Percentiles rank a stretch among this genome's conserved stretches.
These are phyloP conservation scores for Blepharisma stoltei DNA, from an alignment of 73 alveolate species.

Conservation along the genomic window DNA sequence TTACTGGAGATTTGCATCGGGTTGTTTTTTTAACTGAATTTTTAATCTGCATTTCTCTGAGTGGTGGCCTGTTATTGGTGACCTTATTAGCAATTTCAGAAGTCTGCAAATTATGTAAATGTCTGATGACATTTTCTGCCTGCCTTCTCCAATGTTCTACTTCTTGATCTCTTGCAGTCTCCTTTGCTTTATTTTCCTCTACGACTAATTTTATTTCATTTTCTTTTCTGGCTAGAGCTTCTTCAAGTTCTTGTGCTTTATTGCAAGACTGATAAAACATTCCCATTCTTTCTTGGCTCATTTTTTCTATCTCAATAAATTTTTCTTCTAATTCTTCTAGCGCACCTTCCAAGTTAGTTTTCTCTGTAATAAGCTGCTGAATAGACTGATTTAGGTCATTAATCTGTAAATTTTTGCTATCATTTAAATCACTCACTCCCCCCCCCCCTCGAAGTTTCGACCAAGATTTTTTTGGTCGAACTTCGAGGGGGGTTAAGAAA, in stretches of 20 bases:
- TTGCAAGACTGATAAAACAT: background rate
- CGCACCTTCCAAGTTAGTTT: background rate
- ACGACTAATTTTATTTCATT: background rate
- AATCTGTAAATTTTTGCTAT: background rate
- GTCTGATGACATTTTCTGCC: constrained; percentile 19
- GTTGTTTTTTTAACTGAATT: background rate
- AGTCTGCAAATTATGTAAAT: background rate
- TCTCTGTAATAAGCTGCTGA: constrained; percentile 4
- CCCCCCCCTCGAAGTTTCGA: no score
- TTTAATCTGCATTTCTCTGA: background rate
- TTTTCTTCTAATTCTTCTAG: constrained; percentile 30
- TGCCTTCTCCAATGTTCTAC: background rate
- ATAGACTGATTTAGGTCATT: background rate
- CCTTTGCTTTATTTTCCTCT: background rate
- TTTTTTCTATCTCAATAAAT: constrained; percentile 26
- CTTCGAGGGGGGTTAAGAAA: no score
- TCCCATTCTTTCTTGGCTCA: constrained; percentile 6
- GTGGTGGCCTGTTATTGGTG: background rate
- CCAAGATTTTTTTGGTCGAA: no score
- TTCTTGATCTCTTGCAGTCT: constrained; percentile 3
- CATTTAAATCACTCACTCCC: constrained; percentile 7
- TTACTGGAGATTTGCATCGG: background rate
- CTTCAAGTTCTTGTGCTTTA: background rate
- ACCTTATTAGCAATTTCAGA: background rate
- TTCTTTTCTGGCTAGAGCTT: constrained; percentile 1